Base-by-base conservation (phyloP, 768 basidiomycete genomes). In the Hygrocybe coccinea region DNA sequence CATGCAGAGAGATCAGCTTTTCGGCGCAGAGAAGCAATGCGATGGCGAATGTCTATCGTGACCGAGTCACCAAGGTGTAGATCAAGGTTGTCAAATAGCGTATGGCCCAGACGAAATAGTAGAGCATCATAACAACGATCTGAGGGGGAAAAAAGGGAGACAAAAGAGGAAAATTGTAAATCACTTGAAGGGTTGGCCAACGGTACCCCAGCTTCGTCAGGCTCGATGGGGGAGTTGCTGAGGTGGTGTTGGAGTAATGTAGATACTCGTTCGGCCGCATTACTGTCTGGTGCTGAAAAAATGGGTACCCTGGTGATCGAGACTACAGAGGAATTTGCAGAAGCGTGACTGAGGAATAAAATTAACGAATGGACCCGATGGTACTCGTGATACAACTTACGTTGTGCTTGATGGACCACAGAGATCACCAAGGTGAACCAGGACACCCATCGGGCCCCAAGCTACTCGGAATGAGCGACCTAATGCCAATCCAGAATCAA, bases 391-490 rank as follows among this genome's bases (percentile, higher is more conserved):
- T 4, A 8, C n/a, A 6, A 78, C 86, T 66, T 64, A 89, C 89
- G 71, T 60, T 48, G 74, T 71, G 50, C 76, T 72, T 3, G 65
- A 71, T 22, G 86, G 84, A 6, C 76, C 72, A 70, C 89, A 86
- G 59, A 95, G 71, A 48, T 76, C 76, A n/a, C 91, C 94, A 10
- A 87, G 68, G 68, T 91, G 87, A 10, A 85, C 85, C 6, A 97
- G 65, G 37, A 75, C 76, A 0, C 92, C 92, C 36, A 81, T 79
- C 1, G 89, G 86, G 17, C 95, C 91, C 92, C 94, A 98, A 3
- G 91, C 85, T 2, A 88, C 91, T 55, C 93, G 80, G 69, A 93
- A 97, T 11, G 89, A 91, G 15, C 92, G 81, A 11, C 94, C 94
- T 54, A 94, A 73, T 1, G 88, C 80, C 35, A 97, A 74, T 0